Evolutionary conservation across 2,329 filamentous ascomycete species (phyloP), one percentile per base, ranked within the genome.

Genomic region (Ophiognomonia clavigignenti-juglandacearum): DNA sequence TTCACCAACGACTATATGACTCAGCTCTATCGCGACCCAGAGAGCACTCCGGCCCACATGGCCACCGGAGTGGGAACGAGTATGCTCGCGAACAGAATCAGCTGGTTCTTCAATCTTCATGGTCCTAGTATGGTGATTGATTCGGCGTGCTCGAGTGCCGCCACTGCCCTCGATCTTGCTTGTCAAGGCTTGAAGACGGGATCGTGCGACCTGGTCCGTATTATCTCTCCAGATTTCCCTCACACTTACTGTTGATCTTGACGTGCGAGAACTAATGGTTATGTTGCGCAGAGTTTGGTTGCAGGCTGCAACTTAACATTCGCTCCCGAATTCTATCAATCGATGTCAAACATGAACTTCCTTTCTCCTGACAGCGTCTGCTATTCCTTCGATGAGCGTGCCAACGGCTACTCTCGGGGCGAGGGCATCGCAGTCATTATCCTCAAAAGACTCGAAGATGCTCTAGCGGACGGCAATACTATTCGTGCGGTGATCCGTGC

Each of bases 361-460:
- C 27, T 57, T 11, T 50, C 56, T 0, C 59, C 65, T 5, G 61
- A 67, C 3, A 61, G 65, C 14, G 53, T 53, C 6, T 65, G 56
- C 11, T 58, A 58, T 31, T 59, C 57, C n/a, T 67, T 63, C 14
- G 64, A 66, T 16, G 36, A 55, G 9, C 47, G 60, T 0, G 64
- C 59, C 0, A 60, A 68, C 22, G 64, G 64, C 0, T 66, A 64
- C 34, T 58, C 54, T 3, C 51, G 62, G 10, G 64, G 62, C 0
- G 61, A 64, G 6, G 57, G 53, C 4, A 43, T 57, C 13, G 57
- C 62, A 16, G 65, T 64, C 9, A 48, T 71, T 6, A 51, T 72
- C 0, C 40, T 76, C 3, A 75, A 75, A 55, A 60, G 57, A 0
- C 54, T 74, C 0, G 51, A 58, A 5, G 61, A 64, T 27, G 72